phyloP scores from a whole-genome alignment of 1,139 yeast species.

The Lodderomyces parapsilosis region DNA sequence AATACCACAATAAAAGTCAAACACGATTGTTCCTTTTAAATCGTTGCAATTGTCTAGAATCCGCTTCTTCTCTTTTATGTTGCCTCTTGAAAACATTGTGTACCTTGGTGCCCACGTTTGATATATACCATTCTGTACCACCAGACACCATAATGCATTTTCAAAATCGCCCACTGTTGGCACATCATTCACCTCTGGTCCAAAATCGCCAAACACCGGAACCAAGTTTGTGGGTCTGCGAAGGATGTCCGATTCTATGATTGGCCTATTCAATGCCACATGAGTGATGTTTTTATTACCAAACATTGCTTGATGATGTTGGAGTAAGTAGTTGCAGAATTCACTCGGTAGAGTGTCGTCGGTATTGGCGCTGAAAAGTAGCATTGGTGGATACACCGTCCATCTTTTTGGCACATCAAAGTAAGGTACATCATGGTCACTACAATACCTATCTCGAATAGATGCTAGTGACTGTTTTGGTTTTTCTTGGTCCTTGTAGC shows the following conservation, averaged over 20 bases:
- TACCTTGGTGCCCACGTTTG: slow-evolving; percentile 85
- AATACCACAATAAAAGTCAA: slow-evolving; percentile 81
- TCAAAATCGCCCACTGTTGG: slow-evolving; percentile 48
- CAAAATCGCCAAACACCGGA: slow-evolving; percentile 68
- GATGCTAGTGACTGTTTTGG: slow-evolving; percentile 5
- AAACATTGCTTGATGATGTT: slow-evolving; percentile 12
- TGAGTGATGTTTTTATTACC: slow-evolving; percentile 42
- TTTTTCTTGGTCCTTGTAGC: slow-evolving; percentile 5
- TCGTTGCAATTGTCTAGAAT: slow-evolving; percentile 42
- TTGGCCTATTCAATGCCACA: slow-evolving; percentile 71
- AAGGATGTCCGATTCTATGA: slow-evolving; percentile 53
- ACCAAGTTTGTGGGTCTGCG: slow-evolving; percentile 60
- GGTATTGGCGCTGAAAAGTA: slow-evolving; percentile 44
- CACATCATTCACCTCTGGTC: slow-evolving; percentile 33
- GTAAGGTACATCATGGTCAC: background rate
- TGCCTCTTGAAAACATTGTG: slow-evolving; percentile 91
- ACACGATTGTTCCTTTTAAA: slow-evolving; percentile 42
- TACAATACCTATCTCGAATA: slow-evolving; percentile 8
- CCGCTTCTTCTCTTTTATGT: slow-evolving; percentile 76
- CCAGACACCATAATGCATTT: slow-evolving; percentile 69
- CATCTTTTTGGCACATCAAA: slow-evolving; percentile 50
- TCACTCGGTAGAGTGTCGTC: slow-evolving; percentile 11
- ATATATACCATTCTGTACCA: slow-evolving; percentile 68
- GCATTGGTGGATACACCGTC: slow-evolving; percentile 67
- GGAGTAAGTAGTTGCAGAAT: slow-evolving; percentile 26